Evolutionary conservation across 805 yeast genomes (phyloP).

Genomic region (Cyberlindnera americana): DNA sequence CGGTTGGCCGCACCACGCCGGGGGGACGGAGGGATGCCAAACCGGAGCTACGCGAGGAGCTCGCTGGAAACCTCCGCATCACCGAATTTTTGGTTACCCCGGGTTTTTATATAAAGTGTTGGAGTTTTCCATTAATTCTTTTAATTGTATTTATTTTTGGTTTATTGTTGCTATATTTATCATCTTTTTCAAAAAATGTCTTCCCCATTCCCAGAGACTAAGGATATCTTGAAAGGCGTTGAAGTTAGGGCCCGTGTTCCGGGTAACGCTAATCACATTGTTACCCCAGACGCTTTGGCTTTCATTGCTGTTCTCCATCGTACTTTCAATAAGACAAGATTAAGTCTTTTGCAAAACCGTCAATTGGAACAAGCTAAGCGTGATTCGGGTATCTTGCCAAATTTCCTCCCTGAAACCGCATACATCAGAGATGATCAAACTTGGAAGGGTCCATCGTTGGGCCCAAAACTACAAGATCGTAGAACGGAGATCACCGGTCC

Average conservation of each 20-base stretch:
- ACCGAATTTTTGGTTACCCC: slow-evolving; percentile 2
- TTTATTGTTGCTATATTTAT: too few relatives aligned
- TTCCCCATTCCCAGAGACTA: slow-evolving; percentile 29
- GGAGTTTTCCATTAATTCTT: too few relatives aligned
- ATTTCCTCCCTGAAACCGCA: slow-evolving; percentile 65
- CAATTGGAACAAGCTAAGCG: slow-evolving; percentile 54
- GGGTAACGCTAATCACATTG: slow-evolving; percentile 36
- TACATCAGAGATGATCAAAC: slow-evolving; percentile 66
- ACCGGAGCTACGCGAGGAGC: neutral
- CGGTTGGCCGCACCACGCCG: too few relatives aligned
- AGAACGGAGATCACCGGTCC: slow-evolving; percentile 85
- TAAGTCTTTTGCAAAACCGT: slow-evolving; percentile 57
- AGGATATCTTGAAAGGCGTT: slow-evolving; percentile 34
- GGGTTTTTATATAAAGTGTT: too few relatives aligned
- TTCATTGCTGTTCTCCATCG: slow-evolving; percentile 73
- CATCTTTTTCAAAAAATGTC: slow-evolving; percentile 7
- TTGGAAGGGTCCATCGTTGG: slow-evolving; percentile 74
- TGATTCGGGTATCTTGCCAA: slow-evolving; percentile 59
- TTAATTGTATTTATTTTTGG: too few relatives aligned
- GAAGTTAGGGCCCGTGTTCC: slow-evolving; percentile 35
- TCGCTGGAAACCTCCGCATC: slow-evolving; percentile 1
- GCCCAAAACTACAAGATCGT: slow-evolving; percentile 70
- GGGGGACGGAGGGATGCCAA: too few relatives aligned
- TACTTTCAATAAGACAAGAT: slow-evolving; percentile 61
- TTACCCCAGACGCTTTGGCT: slow-evolving; percentile 51